These are phyloP conservation scores for Leccinum huronense DNA, from an alignment of 1,284 basidiomycete genomes.

Conservation along the genomic window DNA sequence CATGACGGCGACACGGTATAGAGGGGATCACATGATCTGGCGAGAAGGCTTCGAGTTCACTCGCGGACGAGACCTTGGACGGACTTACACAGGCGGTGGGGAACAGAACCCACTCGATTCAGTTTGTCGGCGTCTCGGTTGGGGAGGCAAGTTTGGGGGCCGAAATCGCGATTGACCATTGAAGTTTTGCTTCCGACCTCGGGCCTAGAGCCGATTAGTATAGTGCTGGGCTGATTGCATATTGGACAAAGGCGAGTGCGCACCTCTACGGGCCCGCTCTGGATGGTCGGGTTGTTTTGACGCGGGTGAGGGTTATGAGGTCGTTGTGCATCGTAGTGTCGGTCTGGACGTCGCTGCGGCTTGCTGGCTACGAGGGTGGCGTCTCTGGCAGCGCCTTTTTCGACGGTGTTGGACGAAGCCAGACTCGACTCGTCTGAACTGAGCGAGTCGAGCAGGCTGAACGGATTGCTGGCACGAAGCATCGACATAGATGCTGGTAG, in stretches of 20 bases:
- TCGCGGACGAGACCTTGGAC: background rate
- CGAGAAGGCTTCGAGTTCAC: background rate
- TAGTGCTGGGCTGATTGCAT: background rate
- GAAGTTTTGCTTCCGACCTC: slow-evolving; percentile 1
- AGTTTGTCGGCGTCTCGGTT: slow-evolving; percentile 3
- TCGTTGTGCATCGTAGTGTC: background rate
- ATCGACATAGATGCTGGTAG: slow-evolving; percentile 13
- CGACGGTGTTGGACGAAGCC: background rate
- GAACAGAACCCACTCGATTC: background rate
- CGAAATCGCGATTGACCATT: background rate
- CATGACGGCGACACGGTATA: background rate
- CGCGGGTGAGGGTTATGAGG: background rate
- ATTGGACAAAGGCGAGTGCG: background rate
- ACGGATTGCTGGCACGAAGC: slow-evolving; percentile 11
- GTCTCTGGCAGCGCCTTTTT: background rate
- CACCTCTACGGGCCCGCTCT: slow-evolving; percentile 9
- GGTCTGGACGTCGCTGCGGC: slow-evolving; percentile 4
- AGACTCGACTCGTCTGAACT: background rate
- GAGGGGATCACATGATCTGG: slow-evolving; percentile 19
- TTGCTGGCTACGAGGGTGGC: background rate
- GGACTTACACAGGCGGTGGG: slow-evolving; percentile 13
- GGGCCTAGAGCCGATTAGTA: slow-evolving; percentile 5
- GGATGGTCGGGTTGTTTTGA: slow-evolving; percentile 1
- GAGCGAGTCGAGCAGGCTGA: slow-evolving; percentile 4
- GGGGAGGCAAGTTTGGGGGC: slow-evolving; percentile 1